Evolutionary conservation across 768 basidiomycete genomes (phyloP), one percentile per base, ranked within the genome.

Genomic region (Mycena venus): DNA sequence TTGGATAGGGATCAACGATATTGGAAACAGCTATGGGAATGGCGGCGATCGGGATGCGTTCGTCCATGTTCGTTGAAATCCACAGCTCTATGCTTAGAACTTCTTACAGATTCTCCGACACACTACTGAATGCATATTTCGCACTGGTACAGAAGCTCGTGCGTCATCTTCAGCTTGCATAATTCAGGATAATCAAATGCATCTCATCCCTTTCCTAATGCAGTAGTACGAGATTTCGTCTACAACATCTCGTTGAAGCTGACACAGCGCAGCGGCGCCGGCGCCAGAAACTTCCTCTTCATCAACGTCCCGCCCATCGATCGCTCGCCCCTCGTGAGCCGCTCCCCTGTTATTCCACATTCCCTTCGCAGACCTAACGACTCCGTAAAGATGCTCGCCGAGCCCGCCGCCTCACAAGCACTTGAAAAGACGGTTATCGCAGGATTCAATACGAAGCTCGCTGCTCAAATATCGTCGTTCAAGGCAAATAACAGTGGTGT

Each of bases 231-330:
- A 23, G 38, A 64, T 66, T 12, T 10, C n/a, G 25, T 51, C 27
- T 3, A n/a, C 10, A 2, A 12, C 25, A n/a, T 51, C 25, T 68
- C 72, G 69, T 67, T 63, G 40, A 44, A 55, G 29, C 15, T 32
- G 55, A 29, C 32, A 38, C 17, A 10, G 21, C 56, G 6, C 61
- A 90, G 89, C 83, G 82, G 84, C 47, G 86, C 80, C 31, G 92
- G 92, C 21, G 92, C 88, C 10, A 85, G 92, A 42, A 90, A 81
- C 81, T 92, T 88, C 84, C 84, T 89, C 71, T 90, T 90, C 73
- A 83, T 82, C 74, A 86, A 80, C 27, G 85, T 86, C n/a, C 84
- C 84, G 4, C 82, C 85, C 23, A 81, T 87, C n/a, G 83, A 89
- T 61, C 82, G 85, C 29, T 84, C 85, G 8, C 88, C 87, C 3